Evolutionary conservation across 192 early-diverging fungal genomes (phyloP).

Genomic region (Rhizophagus sp.): DNA sequence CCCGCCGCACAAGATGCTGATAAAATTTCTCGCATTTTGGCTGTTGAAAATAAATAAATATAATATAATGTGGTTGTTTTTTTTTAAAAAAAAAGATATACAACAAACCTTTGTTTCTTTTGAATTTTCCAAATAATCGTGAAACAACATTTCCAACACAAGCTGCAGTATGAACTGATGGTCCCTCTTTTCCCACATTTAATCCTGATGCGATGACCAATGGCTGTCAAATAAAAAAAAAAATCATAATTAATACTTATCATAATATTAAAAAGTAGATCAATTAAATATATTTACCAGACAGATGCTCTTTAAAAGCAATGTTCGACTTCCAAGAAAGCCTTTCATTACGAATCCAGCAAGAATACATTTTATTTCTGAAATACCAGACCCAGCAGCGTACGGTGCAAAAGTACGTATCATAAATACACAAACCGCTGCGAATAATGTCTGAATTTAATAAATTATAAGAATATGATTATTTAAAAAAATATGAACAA

Average conservation of each 20-base stretch:
- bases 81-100: neutral
- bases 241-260: neutral
- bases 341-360: slow-evolving; percentile 93
- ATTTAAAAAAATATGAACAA: neutral
- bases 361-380: slow-evolving; percentile 86
- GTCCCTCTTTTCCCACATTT: slow-evolving; percentile 93
- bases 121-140: slow-evolving; percentile 76
- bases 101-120: slow-evolving; percentile 68
- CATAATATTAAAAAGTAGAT: neutral
- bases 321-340: slow-evolving; percentile 90
- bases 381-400: slow-evolving; percentile 93
- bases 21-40: slow-evolving; percentile 80
- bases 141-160: slow-evolving; percentile 90
- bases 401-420: slow-evolving; percentile 80
- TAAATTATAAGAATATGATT: neutral
- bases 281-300: slow-evolving; percentile 51
- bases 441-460: slow-evolving; percentile 61
- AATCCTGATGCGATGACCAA: slow-evolving; percentile 88
- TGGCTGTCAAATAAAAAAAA: slow-evolving; percentile 41
- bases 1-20: slow-evolving; percentile 91
- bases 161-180: slow-evolving; percentile 93
- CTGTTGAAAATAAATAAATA: slow-evolving; percentile 33
- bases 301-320: slow-evolving; percentile 90
- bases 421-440: slow-evolving; percentile 69
- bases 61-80: slow-evolving; percentile 22